Evolutionary conservation across 352 stramenopile genomes (phyloP), one percentile per base, ranked within the genome.

Genomic region (Aphanomyces astaci): DNA sequence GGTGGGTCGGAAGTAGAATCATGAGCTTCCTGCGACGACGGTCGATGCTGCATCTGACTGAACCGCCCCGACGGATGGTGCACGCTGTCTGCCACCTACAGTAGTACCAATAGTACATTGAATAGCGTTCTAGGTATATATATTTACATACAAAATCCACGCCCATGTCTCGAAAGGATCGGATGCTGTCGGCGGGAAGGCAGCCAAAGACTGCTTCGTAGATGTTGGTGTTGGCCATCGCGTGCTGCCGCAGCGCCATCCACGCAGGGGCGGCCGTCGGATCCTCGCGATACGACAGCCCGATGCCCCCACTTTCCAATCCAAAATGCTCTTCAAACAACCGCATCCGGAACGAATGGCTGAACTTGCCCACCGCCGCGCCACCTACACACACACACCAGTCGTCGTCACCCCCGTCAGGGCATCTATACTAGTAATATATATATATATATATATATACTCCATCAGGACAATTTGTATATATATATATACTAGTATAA

Each of bases 301-400:
- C 46, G 17, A 68, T 51, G 3, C 78, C 80, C 10, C 76, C 81
- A 1, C 75, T 78, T 7, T 72, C 25, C 4, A 88, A 40, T 5
- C 86, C 86, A 77, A 94, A 92, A 53, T 94, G 86, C 74, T 94
- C 86, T 46, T 89, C 78, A 59, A 94, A 92, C 45, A 94, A 74
- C 66, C 86, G 85, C 86, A 94, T 94, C 32, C 84, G 86, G 73
- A 94, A 92, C 52, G 83, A 92, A 64, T 93, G 84, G 1, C 72
- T 79, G 73, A 93, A 93, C 57, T 89, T 90, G 55, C 86, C 86
- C 31, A 92, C 82, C 45, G 73, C 81, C 46, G 76, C 81, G 1
- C 67, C 53, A 1, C 76, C 77, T 17, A 76, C 70, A 4, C 72
- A n/a, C n/a, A n/a, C 80, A 13, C 33, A 7, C 40, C 0, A 3